Percentiles rank a stretch among this genome's conserved stretches.
Conservation (phyloP, 2,329 filamentous ascomycete genomes). For the Botrytis cinerea region DNA sequence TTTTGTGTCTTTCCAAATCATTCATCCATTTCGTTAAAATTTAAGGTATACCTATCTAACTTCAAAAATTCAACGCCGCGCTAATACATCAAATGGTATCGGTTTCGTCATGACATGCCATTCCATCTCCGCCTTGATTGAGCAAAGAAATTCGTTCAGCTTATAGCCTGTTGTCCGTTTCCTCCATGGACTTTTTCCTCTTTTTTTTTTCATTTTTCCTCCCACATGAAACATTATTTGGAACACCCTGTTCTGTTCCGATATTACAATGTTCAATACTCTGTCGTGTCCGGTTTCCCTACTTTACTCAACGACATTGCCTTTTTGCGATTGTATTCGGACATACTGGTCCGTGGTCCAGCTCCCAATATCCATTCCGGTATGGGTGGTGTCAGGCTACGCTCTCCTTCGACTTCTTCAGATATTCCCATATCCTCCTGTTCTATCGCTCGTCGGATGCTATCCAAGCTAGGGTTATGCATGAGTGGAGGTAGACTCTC, state of each 20-base stretch:
- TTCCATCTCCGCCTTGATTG: conserved; percentile 19
- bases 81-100: conserved; percentile 42
- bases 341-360: conserved; percentile 52
- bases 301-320: conserved; percentile 18
- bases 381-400: conserved; percentile 60
- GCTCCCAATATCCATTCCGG: conserved; percentile 62
- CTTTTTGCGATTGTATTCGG: conserved; percentile 46
- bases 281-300: conserved; percentile 30
- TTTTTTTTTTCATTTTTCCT: not conserved
- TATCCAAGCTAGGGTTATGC: conserved; percentile 53
- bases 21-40: conserved; percentile 32
- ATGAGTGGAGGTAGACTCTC: conserved; percentile 57
- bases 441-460: conserved; percentile 36
- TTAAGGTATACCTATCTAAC: conserved; percentile 38
- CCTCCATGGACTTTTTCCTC: not conserved
- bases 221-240: conserved; percentile 21
- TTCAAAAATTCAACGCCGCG: conserved; percentile 32
- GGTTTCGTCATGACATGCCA: conserved; percentile 29
- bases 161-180: conserved; percentile 33
- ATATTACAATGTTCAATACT: not conserved
- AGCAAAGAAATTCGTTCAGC: conserved; percentile 39
- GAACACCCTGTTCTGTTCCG: not conserved
- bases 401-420: conserved; percentile 41
- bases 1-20: not conserved
- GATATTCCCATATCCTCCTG: conserved; percentile 36